Conservation (phyloP, 1,139 yeast species). For the Hansenula sp. region DNA sequence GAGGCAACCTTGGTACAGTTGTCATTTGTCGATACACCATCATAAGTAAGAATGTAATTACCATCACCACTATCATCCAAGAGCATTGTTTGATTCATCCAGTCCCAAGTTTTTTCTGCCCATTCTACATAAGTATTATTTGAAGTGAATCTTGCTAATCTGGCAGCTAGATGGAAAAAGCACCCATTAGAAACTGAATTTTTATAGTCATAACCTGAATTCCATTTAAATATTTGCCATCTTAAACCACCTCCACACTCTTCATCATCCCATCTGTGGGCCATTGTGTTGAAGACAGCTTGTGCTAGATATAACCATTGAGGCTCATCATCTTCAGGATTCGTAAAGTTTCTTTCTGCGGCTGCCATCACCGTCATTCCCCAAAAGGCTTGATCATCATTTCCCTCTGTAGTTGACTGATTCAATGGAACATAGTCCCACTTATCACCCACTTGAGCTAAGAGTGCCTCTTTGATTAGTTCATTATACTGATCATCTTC, state of each 20-base stretch:
- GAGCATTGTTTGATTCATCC: constrained; percentile 64
- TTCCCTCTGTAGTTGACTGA: constrained; percentile 92
- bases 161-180: constrained; percentile 77
- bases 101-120: constrained; percentile 75
- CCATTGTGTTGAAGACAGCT: constrained; percentile 85
- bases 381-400: constrained; percentile 96
- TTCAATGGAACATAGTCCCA: constrained; percentile 78
- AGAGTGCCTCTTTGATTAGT: constrained; percentile 53
- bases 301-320: constrained; percentile 73
- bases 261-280: constrained; percentile 72
- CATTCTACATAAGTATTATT: constrained; percentile 67
- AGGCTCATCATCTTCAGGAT: constrained; percentile 53
- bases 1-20: constrained; percentile 57
- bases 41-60: constrained; percentile 49
- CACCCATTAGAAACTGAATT: constrained; percentile 89
- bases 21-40: constrained; percentile 62
- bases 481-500: constrained; percentile 63
- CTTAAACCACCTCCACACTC: constrained; percentile 83
- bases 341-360: constrained; percentile 79
- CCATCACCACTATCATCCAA: constrained; percentile 44
- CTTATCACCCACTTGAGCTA: constrained; percentile 72
- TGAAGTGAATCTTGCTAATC: constrained; percentile 77
- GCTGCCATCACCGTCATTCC: constrained; percentile 89
- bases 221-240: constrained; percentile 96
- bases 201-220: constrained; percentile 86